Base-by-base conservation (phyloP, 345 rosid genomes). In the Lepidium aucheri region DNA sequence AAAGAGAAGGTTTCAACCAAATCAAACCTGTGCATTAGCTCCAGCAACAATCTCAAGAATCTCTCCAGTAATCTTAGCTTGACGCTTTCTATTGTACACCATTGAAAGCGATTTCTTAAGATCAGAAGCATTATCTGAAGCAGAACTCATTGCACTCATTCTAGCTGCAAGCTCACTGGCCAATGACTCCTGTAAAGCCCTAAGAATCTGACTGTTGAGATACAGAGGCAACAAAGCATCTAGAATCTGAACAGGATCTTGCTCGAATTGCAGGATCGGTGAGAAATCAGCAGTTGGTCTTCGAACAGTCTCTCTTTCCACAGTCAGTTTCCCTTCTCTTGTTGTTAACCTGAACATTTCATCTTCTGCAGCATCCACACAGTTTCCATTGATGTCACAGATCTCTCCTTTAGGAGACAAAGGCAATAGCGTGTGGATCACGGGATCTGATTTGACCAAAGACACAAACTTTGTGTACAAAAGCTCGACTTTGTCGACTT, bases 11-110 rank as follows among this genome's bases (percentile, higher is more conserved):
- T 16, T 22, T 5, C 45, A 50, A 50, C 22, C 42, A 53, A 44
- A 46, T 56, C 79, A 89, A 62, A 2, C 46, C 70, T 85, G 72
- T 28, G 98, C 97, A 64, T 86, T 61, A 53, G 96, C 97, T 68
- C 98, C 98, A 6, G 98, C 94, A 57, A 90, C 88, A 75, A 93
- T 88, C 80, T 93, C 97, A 87, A 93, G 78, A 17, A 93, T 88
- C 71, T 93, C 98, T 14, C 96, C 98, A 0, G 97, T 93, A 66
- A 93, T 88, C 77, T 93, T 93, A 16, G 98, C 98, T 72, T 93
- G 98, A 40, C 98, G 93, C 76, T 81, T 55, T 72, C 98, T 68
- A 60, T 93, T 93, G 72, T 93, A 93, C 63, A 77, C 60, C 0
- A 38, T 65, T 1, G 97, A 88, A 56, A 90, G 82, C 9, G 26